Conservation (phyloP, 1,139 yeast species). For the Yamadazyma atmosphaerica region DNA sequence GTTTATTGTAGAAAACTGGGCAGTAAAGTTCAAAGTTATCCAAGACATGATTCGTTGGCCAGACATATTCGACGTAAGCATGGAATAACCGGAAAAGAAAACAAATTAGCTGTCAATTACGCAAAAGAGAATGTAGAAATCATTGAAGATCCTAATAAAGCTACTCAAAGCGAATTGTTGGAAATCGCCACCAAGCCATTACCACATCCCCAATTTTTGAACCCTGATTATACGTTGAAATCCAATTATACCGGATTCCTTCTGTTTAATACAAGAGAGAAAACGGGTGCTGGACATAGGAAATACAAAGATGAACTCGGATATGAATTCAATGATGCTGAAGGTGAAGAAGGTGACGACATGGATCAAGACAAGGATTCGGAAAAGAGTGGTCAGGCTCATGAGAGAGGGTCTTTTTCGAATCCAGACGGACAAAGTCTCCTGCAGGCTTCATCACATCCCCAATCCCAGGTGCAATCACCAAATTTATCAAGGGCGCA, state of each 20-base stretch:
- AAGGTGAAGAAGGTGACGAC: constrained; percentile 3
- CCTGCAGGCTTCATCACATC: constrained; percentile 1
- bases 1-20: constrained; percentile 41
- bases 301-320: constrained; percentile 2
- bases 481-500: neutral
- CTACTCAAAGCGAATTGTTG: constrained; percentile 9
- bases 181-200: constrained; percentile 24
- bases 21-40: constrained; percentile 44
- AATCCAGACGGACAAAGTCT: neutral
- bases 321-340: constrained; percentile 4
- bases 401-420: neutral
- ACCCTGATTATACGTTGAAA: constrained; percentile 30
- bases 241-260: constrained; percentile 33
- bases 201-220: constrained; percentile 34
- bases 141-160: constrained; percentile 28
- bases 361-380: neutral
- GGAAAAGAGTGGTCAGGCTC: neutral
- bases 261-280: constrained; percentile 26
- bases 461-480: neutral
- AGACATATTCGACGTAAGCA: constrained; percentile 49
- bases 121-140: constrained; percentile 47
- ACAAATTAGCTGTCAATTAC: constrained; percentile 47
- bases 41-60: constrained; percentile 48
- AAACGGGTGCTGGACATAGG: constrained; percentile 4
- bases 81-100: constrained; percentile 48